Percentiles rank a stretch among this genome's conserved stretches.
These are phyloP conservation scores for Cryptococcus deneoformans DNA, from an alignment of 1,284 basidiomycete species.

Conservation along the genomic window DNA sequence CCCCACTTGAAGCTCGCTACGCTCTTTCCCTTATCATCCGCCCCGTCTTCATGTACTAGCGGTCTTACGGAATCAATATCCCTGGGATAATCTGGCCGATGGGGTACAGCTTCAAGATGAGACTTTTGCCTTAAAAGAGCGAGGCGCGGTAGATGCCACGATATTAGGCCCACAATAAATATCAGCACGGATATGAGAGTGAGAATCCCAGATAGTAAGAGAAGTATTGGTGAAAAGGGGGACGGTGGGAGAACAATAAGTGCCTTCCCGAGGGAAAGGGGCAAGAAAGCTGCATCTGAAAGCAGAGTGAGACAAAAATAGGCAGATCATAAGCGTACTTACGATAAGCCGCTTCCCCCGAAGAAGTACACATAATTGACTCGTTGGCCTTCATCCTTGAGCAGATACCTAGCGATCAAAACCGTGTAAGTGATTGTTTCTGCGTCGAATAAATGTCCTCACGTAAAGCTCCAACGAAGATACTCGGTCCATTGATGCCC, in stretches of 20 bases:
- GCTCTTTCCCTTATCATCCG: background rate
- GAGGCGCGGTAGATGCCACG: slow-evolving; percentile 1
- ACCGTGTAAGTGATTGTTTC: background rate
- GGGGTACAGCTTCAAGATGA: background rate
- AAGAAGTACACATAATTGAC: slow-evolving; percentile 5
- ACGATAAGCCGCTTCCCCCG: slow-evolving; percentile 8
- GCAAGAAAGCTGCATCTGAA: slow-evolving; percentile 13
- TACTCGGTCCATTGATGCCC: slow-evolving; percentile 6
- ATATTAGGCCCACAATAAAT: slow-evolving; percentile 1
- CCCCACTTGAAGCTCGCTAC: background rate
- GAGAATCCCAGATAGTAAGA: slow-evolving; percentile 13
- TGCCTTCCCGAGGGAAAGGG: slow-evolving; percentile 1
- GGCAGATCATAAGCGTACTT: background rate
- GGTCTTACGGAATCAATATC: background rate
- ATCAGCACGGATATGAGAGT: slow-evolving; percentile 6
- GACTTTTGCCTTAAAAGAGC: background rate
- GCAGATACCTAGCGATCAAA: slow-evolving; percentile 4
- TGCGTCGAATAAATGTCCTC: background rate
- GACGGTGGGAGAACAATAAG: slow-evolving; percentile 9
- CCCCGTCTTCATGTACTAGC: background rate
- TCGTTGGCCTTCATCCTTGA: background rate
- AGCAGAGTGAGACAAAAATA: background rate
- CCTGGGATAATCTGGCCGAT: slow-evolving; percentile 1
- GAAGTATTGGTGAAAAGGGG: slow-evolving; percentile 11
- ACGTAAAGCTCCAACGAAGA: slow-evolving; percentile 10